Conservation (phyloP, 805 yeast species). For the Myxozyma neglecta region DNA sequence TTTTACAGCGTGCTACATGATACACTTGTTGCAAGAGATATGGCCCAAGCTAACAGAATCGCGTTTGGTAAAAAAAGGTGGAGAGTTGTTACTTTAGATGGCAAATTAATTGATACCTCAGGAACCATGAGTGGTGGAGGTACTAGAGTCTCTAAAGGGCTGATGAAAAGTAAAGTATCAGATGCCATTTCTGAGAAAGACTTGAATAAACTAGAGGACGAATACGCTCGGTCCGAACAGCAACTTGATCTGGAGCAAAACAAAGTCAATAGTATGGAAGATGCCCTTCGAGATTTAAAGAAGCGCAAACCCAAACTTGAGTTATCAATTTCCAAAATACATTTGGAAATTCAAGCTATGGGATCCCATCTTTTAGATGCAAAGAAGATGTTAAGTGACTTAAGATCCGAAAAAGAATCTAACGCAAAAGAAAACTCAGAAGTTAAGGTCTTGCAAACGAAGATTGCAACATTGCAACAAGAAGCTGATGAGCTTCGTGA, state of each 20-base stretch:
- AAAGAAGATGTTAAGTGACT: slow-evolving; percentile 46
- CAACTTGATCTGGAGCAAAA: slow-evolving; percentile 46
- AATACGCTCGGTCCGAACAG: slow-evolving; percentile 54
- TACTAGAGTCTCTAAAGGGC: slow-evolving; percentile 60
- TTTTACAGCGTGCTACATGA: slow-evolving; percentile 84
- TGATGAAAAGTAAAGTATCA: slow-evolving; percentile 57
- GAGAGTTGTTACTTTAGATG: slow-evolving; percentile 90
- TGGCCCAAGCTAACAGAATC: slow-evolving; percentile 78
- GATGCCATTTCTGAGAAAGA: slow-evolving; percentile 56
- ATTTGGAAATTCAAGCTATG: slow-evolving; percentile 64
- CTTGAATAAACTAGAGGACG: slow-evolving; percentile 53
- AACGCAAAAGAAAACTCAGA: slow-evolving; percentile 40
- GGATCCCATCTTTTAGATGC: slow-evolving; percentile 54
- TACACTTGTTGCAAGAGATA: slow-evolving; percentile 79
- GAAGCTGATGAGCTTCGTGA: slow-evolving; percentile 51
- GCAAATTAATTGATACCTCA: slow-evolving; percentile 84
- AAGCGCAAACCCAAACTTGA: slow-evolving; percentile 73
- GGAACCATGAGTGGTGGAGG: slow-evolving; percentile 99
- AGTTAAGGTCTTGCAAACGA: slow-evolving; percentile 33
- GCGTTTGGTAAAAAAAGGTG: slow-evolving; percentile 81
- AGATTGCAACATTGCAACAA: slow-evolving; percentile 29
- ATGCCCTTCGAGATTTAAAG: slow-evolving; percentile 56
- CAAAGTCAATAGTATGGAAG: slow-evolving; percentile 53
- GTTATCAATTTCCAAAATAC: slow-evolving; percentile 55
- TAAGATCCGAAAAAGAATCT: slow-evolving; percentile 31